phyloP scores from a whole-genome alignment of 2,329 filamentous ascomycete species.

The Neurospora sp. region DNA sequence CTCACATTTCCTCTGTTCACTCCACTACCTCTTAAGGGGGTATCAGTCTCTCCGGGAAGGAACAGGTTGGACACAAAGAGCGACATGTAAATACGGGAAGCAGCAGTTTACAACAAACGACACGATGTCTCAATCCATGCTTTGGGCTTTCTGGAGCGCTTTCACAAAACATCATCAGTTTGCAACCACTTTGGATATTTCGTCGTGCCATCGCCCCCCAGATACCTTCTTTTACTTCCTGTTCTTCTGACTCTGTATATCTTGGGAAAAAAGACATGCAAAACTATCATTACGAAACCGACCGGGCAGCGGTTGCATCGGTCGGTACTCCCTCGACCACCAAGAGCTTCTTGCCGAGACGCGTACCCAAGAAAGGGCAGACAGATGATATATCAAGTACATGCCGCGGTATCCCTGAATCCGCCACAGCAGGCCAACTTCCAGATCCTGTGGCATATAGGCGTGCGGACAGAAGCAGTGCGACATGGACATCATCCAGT shows the following conservation, averaged over 20 bases:
- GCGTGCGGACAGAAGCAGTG: slow-evolving; percentile 29
- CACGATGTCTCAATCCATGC: neutral
- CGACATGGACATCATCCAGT: slow-evolving; percentile 49
- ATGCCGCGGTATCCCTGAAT: slow-evolving; percentile 3
- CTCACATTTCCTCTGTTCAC: neutral
- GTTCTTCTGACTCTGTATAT: neutral
- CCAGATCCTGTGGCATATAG: slow-evolving; percentile 11
- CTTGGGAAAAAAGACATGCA: neutral
- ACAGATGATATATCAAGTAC: neutral
- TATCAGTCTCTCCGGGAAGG: neutral
- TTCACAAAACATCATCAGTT: neutral
- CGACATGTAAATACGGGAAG: neutral
- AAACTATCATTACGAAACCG: slow-evolving; percentile 4
- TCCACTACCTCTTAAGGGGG: neutral
- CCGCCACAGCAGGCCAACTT: slow-evolving; percentile 12
- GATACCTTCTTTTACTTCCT: neutral
- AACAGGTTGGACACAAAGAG: neutral
- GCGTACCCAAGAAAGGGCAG: neutral
- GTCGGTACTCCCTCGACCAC: slow-evolving; percentile 5
- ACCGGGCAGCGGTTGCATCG: slow-evolving; percentile 3
- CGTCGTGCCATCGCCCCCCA: neutral
- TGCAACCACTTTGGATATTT: neutral
- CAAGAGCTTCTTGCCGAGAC: slow-evolving; percentile 4
- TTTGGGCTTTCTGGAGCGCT: neutral
- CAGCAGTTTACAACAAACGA: neutral